Conservation (phyloP, 2,329 filamentous ascomycete species). For the Simplicillium aogashimaense region DNA sequence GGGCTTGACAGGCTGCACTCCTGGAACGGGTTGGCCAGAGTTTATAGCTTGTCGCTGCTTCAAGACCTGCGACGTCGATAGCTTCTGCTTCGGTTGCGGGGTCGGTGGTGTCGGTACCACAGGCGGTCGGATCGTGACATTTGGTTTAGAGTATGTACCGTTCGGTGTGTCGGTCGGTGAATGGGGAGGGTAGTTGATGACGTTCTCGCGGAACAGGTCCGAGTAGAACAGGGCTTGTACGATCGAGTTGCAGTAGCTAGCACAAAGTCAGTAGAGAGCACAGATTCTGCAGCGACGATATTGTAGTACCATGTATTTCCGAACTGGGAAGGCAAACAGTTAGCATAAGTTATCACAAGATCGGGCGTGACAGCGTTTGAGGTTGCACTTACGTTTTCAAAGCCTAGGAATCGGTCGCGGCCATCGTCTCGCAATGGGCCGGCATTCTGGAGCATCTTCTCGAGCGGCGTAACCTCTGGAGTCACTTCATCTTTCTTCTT, state of each 20-base stretch:
- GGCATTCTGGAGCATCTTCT: slow-evolving; percentile 71
- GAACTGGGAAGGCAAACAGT: slow-evolving; percentile 50
- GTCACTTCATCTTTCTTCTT: slow-evolving; percentile 48
- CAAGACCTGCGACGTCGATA: slow-evolving; percentile 44
- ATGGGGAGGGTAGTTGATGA: slow-evolving; percentile 78
- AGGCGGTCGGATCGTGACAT: slow-evolving; percentile 50
- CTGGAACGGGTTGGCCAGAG: slow-evolving; percentile 42
- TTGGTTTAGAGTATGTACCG: slow-evolving; percentile 42
- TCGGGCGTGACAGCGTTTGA: slow-evolving; percentile 5
- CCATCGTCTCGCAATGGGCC: slow-evolving; percentile 77
- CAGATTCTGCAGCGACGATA: slow-evolving; percentile 6
- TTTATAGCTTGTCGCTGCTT: slow-evolving; percentile 46
- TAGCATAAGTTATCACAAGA: slow-evolving; percentile 19
- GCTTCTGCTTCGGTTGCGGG: slow-evolving; percentile 35
- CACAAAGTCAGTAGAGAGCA: neutral
- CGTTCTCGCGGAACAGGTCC: slow-evolving; percentile 82
- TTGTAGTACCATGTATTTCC: slow-evolving; percentile 83
- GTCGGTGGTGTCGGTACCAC: slow-evolving; percentile 35
- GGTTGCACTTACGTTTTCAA: slow-evolving; percentile 75
- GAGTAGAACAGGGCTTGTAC: slow-evolving; percentile 96
- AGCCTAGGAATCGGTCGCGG: slow-evolving; percentile 95
- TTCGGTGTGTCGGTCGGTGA: slow-evolving; percentile 62
- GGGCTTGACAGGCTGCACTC: slow-evolving; percentile 50
- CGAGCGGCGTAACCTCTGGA: slow-evolving; percentile 51
- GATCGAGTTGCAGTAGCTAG: slow-evolving; percentile 95